A percentile compares a stretch with the other conserved stretches of the same genome.
Conservation (phyloP, 2,329 filamentous ascomycete genomes). For the Ophiostoma sp. region DNA sequence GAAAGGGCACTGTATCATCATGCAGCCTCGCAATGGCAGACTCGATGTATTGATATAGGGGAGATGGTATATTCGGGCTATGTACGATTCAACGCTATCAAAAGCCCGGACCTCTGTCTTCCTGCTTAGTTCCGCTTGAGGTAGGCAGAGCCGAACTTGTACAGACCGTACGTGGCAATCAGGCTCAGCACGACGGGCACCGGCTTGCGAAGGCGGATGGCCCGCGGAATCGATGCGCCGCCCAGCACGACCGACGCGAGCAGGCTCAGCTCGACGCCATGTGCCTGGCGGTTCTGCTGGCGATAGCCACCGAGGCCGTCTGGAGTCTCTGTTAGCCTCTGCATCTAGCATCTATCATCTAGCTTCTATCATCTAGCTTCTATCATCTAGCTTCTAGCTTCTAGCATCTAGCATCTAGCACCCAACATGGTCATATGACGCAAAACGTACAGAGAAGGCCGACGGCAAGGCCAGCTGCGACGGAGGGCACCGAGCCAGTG, state of each 20-base stretch:
- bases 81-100: not conserved
- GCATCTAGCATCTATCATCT: too few species aligned
- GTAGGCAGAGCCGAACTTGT: constrained; percentile 71
- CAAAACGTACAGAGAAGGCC: constrained; percentile 52
- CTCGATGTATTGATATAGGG: too few species aligned
- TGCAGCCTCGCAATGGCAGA: too few species aligned
- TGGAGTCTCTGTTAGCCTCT: not conserved
- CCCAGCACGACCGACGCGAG: constrained; percentile 80
- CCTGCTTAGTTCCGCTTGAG: constrained; percentile 25
- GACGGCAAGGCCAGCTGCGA: constrained; percentile 78
- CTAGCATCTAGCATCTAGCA: too few species aligned
- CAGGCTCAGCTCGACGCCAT: constrained; percentile 83
- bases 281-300: constrained; percentile 66
- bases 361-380: too few species aligned
- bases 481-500: constrained; percentile 79
- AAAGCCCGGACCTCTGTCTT: not conserved
- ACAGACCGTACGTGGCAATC: constrained; percentile 70
- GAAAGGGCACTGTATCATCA: too few species aligned
- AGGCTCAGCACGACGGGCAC: constrained; percentile 75
- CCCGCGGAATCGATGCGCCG: constrained; percentile 78
- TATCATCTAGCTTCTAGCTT: too few species aligned
- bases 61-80: too few species aligned
- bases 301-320: constrained; percentile 75
- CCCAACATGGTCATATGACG: too few species aligned
- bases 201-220: constrained; percentile 76